Base-by-base conservation (phyloP, 2,329 filamentous ascomycete species). In the Aspergillus sp. region DNA sequence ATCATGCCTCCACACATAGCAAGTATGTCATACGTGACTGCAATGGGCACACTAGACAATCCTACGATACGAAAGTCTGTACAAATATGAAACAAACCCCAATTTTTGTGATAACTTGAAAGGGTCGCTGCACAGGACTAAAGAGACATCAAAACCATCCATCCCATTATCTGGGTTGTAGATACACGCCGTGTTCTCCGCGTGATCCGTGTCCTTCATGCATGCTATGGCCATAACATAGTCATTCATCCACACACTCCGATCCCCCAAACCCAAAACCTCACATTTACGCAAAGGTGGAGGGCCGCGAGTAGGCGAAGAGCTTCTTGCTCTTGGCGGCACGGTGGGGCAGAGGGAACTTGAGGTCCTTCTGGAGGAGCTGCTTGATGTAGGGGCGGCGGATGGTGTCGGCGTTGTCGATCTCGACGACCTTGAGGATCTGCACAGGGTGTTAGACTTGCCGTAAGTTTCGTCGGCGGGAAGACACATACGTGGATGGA, bases 381-480 rank as follows among this genome's bases (percentile, higher is more conserved):
- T 99, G 94, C 85, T 92, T 95, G 84, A 99, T 95, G 87, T 99
- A 99, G 66, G 94, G 93, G 78, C 94, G 90, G 84, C 93, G 94
- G 83, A 99, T 82, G 75, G 94, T 90, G 66, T 92, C 90, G 73
- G 79, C 82, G 86, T 96, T 96, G 83, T 95, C 88, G 73, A 99
- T 78, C 83, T 99, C 94, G 72, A 96, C 88, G 70, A 99, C 93
- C 80, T 95, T 95, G 77, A 99, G 90, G 78, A 99, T 93, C 93
- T 97, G 67, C 58, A 69, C 26, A 30, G 26, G 10, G 8, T 4
- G 44, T 3, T 24, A 7, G 41, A 56, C 58, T 60, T 55, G 44
- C 45, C 2, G 16, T 42, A 4, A 33, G 19, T 16, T 16, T n/a
- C 13, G 19, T n/a, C 17, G 9, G 19, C 3, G 33, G 32, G 33